Base-by-base conservation (phyloP, 805 yeast genomes). In the Zygosaccharomyces pseudorouxii region DNA sequence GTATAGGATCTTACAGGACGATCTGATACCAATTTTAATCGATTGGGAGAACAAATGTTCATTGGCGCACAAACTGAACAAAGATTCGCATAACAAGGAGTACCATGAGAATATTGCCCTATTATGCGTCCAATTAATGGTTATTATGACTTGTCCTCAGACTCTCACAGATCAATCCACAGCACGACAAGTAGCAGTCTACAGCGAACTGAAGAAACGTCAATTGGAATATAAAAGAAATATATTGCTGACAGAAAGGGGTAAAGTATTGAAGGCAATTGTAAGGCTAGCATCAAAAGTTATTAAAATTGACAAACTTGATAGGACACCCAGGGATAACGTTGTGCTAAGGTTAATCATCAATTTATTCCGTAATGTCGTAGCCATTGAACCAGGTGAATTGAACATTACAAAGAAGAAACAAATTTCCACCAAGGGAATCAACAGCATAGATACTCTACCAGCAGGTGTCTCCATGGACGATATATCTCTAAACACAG, bases 61-160 rank as follows among this genome's bases (percentile, higher is more conserved):
- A 1, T 30, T 53, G 12, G 61, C 61, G 3, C 50, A 54, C 6
- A 65, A 56, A 44, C 29, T 58, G 20, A 40, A 55, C 14, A 55
- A 47, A 30, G 53, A 53, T 31, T 47, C 46, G 9, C 47, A 47
- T 30, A 60, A 58, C 41, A 59, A 56, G 46, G 48, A 43, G 1
- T 63, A 67, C 43, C 53, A 62, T 60, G 89, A 81, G 48, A 79
- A 81, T 54, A 74, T 89, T 41, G 84, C 89, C 38, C 65, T 86
- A 16, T 77, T 88, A 4, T 79, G 86, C 50, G 67, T 93, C 47
- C 97, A 93, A 65, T 65, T 93, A 5, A 67, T 93, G 49, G 96
- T 88, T 1, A 79, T 87, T 2, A 72, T 93, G 59, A 86, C 97
- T 0, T 86, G 95, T 87, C 98, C 98, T 0, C 63, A 86, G 5